phyloP scores from a whole-genome alignment of 2,329 filamentous ascomycete species.

The Arthrobotrys conoides region DNA sequence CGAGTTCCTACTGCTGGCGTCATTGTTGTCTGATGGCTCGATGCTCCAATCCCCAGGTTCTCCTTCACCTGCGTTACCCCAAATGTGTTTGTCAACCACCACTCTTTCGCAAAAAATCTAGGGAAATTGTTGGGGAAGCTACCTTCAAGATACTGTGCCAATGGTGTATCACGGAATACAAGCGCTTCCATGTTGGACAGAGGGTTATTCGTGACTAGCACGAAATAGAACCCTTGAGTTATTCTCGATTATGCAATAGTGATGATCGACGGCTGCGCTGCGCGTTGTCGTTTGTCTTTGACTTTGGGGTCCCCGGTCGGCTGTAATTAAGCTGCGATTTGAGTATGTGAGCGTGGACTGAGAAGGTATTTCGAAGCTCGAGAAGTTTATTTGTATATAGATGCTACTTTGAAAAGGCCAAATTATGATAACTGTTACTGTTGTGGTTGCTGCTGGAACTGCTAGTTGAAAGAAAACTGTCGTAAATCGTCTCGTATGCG shows the following conservation, averaged over 20 bases:
- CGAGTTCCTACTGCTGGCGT: conserved; percentile 34
- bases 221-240: conserved; percentile 4
- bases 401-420: conserved; percentile 24
- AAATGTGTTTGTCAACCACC: conserved; percentile 31
- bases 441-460: neutral
- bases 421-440: conserved; percentile 9
- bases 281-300: conserved; percentile 8
- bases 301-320: neutral
- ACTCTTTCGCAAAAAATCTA: conserved; percentile 30
- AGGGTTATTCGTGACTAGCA: conserved; percentile 25
- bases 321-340: neutral
- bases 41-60: conserved; percentile 56
- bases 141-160: conserved; percentile 93
- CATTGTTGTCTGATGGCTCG: conserved; percentile 48
- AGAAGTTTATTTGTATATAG: conserved; percentile 32
- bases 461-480: conserved; percentile 8
- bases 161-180: conserved; percentile 86
- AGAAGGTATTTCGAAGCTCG: conserved; percentile 14
- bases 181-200: conserved; percentile 81
- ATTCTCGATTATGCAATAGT: conserved; percentile 6
- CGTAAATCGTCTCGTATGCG: conserved; percentile 29
- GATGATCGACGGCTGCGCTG: conserved; percentile 17
- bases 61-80: conserved; percentile 45
- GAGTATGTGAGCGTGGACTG: conserved; percentile 4
- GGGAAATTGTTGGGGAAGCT: conserved; percentile 65